A percentile compares a stretch with the other conserved stretches of the same genome.
These are phyloP conservation scores for Yarrowia bubula DNA, from an alignment of 805 yeast genomes.

Conservation along the genomic window DNA sequence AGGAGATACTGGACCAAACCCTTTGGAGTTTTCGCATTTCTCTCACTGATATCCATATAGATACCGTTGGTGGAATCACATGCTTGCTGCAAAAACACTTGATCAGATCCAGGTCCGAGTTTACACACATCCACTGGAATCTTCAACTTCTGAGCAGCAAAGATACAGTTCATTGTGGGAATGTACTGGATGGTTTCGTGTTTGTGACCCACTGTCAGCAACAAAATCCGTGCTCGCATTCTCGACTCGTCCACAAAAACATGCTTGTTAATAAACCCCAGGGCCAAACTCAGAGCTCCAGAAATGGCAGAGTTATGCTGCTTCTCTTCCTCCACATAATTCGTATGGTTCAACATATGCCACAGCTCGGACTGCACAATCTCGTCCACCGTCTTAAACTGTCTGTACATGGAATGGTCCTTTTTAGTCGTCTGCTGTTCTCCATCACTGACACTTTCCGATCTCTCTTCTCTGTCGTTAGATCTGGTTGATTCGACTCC, in stretches of 20 bases:
- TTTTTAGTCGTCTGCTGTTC: neutral
- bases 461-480: constrained; percentile 17
- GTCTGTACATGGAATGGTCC: constrained; percentile 67
- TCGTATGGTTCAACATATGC: constrained; percentile 44
- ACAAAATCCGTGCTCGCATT: constrained; percentile 63
- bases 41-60: constrained; percentile 55
- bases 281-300: constrained; percentile 79
- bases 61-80: constrained; percentile 93
- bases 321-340: constrained; percentile 30
- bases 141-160: constrained; percentile 84
- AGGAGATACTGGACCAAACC: constrained; percentile 80
- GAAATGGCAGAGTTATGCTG: constrained; percentile 46
- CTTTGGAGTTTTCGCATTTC: constrained; percentile 48
- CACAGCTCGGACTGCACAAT: constrained; percentile 61
- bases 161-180: constrained; percentile 91
- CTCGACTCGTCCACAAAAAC: constrained; percentile 48
- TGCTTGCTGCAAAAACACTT: constrained; percentile 87
- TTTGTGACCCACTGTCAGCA: constrained; percentile 59
- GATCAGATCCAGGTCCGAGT: constrained; percentile 52
- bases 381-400: constrained; percentile 77
- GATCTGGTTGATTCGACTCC: neutral
- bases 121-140: constrained; percentile 90
- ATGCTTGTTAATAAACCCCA: constrained; percentile 73
- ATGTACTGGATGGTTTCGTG: constrained; percentile 80
- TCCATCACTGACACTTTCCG: constrained; percentile 3